Percentiles rank a stretch among this genome's conserved stretches.
Conservation (phyloP, 148 eudicot species). For the Chenopodium suecicum region DNA sequence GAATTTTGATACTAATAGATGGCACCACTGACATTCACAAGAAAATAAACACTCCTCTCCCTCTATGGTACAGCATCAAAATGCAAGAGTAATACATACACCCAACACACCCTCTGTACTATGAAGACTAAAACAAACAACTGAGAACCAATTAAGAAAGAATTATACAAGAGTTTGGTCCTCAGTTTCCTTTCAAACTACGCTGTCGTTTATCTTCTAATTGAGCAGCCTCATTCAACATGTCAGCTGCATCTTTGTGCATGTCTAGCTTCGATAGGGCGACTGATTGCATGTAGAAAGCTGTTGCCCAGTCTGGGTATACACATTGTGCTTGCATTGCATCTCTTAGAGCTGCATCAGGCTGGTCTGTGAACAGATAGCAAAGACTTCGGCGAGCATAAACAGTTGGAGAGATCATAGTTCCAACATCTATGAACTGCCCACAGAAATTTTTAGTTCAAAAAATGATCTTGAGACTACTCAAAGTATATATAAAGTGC, state of each 20-base stretch:
- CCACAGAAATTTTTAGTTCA: constrained; percentile 7
- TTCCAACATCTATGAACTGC: constrained; percentile 90
- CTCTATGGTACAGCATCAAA: constrained; percentile 18
- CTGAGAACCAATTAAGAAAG: constrained; percentile 18
- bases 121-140: constrained; percentile 21
- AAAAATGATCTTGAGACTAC: neutral
- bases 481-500: no score
- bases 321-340: constrained; percentile 97
- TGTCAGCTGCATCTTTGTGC: constrained; percentile 91
- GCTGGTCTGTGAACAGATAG: constrained; percentile 77
- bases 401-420: constrained; percentile 90
- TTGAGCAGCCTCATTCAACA: constrained; percentile 83
- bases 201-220: constrained; percentile 70
- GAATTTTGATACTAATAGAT: constrained; percentile 1
- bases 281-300: constrained; percentile 91
- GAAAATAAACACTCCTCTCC: constrained; percentile 8
- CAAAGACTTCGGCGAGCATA: constrained; percentile 83
- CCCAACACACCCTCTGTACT: constrained; percentile 22
- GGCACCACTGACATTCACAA: constrained; percentile 13
- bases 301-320: constrained; percentile 90
- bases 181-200: constrained; percentile 34
- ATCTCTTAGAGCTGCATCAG: constrained; percentile 88
- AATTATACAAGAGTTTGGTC: constrained; percentile 22
- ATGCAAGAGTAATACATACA: constrained; percentile 26
- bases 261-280: constrained; percentile 88